Percentiles rank a stretch among this genome's conserved stretches.
phyloP scores from a whole-genome alignment of 2,329 filamentous ascomycete genomes.

The Lasiodiplodia sp. region DNA sequence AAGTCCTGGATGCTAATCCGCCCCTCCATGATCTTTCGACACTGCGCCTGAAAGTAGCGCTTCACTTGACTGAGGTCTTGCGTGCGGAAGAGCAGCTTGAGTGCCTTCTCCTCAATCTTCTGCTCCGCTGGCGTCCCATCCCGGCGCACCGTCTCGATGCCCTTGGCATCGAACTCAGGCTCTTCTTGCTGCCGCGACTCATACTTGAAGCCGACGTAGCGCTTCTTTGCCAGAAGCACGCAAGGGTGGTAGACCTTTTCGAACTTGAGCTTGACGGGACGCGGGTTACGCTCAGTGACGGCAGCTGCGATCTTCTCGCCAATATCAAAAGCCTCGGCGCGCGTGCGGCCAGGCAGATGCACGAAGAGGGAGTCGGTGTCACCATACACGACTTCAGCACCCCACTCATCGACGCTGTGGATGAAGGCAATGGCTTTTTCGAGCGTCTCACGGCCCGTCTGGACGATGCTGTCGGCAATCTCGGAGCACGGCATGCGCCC shows the following conservation, averaged over 20 bases:
- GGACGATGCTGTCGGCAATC: constrained; percentile 97
- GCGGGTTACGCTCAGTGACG: constrained; percentile 88
- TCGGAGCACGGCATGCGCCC: constrained; percentile 98
- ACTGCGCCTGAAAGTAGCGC: constrained; percentile 86
- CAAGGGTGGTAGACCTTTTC: constrained; percentile 99
- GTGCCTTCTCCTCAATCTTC: constrained; percentile 91
- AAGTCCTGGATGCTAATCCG: constrained; percentile 92
- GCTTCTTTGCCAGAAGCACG: constrained; percentile 92
- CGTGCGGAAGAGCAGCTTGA: constrained; percentile 89
- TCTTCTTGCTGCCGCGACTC: constrained; percentile 76
- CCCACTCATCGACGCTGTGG: constrained; percentile 86
- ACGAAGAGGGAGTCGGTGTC: constrained; percentile 97
- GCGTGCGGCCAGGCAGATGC: constrained; percentile 84
- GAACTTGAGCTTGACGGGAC: constrained; percentile 94
- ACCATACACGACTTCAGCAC: constrained; percentile 95
- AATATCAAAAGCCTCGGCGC: constrained; percentile 88
- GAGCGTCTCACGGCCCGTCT: constrained; percentile 91
- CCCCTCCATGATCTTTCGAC: constrained; percentile 89
- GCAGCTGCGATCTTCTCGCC: constrained; percentile 90
- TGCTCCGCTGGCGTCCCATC: constrained; percentile 96
- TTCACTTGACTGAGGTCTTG: constrained; percentile 90
- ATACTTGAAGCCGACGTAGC: constrained; percentile 98
- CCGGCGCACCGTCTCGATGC: constrained; percentile 94
- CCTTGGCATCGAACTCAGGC: constrained; percentile 96
- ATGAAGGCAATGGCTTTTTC: constrained; percentile 94